Evolutionary conservation across 2,329 filamentous ascomycete species (phyloP), one percentile per base, ranked within the genome.

Genomic region (Exophiala xenobiotica): DNA sequence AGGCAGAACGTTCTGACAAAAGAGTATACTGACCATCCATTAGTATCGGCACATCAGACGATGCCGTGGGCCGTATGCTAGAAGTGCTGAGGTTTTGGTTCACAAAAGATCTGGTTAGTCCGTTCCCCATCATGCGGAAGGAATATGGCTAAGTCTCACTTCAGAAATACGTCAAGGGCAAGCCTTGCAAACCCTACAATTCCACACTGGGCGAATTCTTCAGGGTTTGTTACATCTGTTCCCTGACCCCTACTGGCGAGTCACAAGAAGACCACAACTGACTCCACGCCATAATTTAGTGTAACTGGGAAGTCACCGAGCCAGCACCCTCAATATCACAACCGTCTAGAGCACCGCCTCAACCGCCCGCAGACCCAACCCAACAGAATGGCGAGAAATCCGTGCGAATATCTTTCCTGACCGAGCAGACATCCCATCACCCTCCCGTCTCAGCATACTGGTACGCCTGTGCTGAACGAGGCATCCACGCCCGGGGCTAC

Each of bases 111-210:
- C 70, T 99, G 70, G 80, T 83, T 74, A 60, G 67, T 60, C 20
- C 24, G 8, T 6, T 2, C 11, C 20, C 11, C 8, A 16, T 19
- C 20, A 1, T 8, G 9, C 37, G 49, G 40, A 18, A 51, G 9
- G 20, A 16, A 43, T 31, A 33, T 42, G 9, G 12, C 56, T 61
- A 38, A 58, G 31, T 26, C 14, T 29, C n/a, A 5, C 12, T 38
- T 49, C 64, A 84, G 80, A 99, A 99, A 81, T 99, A 97, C 66
- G 89, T 95, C 68, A 97, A 97, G 75, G 92, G 92, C 54, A 95
- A 91, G 75, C 93, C 93, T 37, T 97, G 92, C 83, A 99, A 99
- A 73, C 93, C 93, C 8, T 99, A 99, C 75, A 99, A 99, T 72
- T 96, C 91, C 41, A 91, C 90, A 27, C 74, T 99, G 44, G 93